phyloP scores from a whole-genome alignment of 129 eudicot genomes.

The Tagetes patula region DNA sequence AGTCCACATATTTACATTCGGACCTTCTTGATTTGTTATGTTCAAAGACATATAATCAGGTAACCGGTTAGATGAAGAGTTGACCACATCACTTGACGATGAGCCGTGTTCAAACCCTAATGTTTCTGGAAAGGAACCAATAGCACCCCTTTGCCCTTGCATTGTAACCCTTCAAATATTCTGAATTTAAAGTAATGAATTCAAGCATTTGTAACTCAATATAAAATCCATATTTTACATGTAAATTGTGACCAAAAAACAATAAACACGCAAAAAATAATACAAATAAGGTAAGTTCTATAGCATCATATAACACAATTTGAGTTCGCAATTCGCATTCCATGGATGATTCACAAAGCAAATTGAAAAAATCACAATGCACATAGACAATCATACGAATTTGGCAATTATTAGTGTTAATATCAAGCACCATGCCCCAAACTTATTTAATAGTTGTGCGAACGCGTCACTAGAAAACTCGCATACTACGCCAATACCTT shows the following conservation, averaged over 20 bases:
- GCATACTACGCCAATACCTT: not conserved
- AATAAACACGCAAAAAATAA: not conserved
- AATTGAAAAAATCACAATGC: not conserved
- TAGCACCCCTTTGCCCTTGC: constrained; percentile 80
- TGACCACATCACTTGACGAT: constrained; percentile 45
- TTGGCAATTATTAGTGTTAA: not conserved
- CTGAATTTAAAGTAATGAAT: not conserved
- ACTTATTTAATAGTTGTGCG: not conserved
- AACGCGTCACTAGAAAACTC: not conserved
- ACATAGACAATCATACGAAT: not conserved
- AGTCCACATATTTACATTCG: constrained; percentile 43
- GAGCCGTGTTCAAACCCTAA: constrained; percentile 61
- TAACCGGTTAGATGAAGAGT: constrained; percentile 43
- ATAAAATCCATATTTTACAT: not conserved
- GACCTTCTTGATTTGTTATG: constrained; percentile 41
- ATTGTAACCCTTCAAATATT: constrained; percentile 34
- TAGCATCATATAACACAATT: constrained; percentile 6
- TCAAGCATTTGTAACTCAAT: not conserved
- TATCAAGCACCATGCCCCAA: not conserved
- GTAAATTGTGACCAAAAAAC: not conserved
- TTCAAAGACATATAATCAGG: constrained; percentile 47
- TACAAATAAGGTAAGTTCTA: not conserved
- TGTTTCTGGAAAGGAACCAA: constrained; percentile 65
- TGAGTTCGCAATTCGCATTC: not conserved
- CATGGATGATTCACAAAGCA: not conserved